These are phyloP conservation scores for Boletus subparvulus DNA, from an alignment of 768 basidiomycete species.

Conservation along the genomic window DNA sequence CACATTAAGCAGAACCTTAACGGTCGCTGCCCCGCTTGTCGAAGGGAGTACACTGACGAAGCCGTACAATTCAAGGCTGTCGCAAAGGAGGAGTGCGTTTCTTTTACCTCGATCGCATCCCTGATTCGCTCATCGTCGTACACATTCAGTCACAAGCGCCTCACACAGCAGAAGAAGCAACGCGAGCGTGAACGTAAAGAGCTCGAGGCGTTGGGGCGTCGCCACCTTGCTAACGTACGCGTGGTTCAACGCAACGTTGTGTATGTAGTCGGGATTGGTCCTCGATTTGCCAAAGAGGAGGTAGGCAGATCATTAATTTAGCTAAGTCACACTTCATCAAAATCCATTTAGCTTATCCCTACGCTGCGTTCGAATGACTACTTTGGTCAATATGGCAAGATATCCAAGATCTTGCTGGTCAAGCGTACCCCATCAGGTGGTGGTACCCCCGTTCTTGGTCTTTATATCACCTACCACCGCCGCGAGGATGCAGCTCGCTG, in stretches of 20 bases:
- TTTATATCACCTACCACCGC: conserved; percentile 95
- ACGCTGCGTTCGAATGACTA: conserved; percentile 93
- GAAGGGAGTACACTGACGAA: conserved; percentile 90
- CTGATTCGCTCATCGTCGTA: conserved; percentile 15
- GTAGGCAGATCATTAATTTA: conserved; percentile 43
- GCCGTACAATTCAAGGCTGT: conserved; percentile 94
- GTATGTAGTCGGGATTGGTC: conserved; percentile 93
- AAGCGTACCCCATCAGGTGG: conserved; percentile 81
- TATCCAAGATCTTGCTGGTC: conserved; percentile 89
- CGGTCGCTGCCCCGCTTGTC: conserved; percentile 94
- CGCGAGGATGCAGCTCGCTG: conserved; percentile 94
- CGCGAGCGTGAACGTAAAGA: conserved; percentile 95
- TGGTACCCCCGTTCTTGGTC: conserved; percentile 75
- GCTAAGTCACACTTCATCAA: neutral
- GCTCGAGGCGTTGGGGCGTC: conserved; percentile 78
- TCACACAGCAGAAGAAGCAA: conserved; percentile 93
- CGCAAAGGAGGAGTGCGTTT: conserved; percentile 87
- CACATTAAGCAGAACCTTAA: conserved; percentile 97
- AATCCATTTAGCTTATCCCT: conserved; percentile 67
- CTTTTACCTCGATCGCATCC: neutral
- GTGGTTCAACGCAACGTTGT: conserved; percentile 97
- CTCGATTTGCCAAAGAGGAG: conserved; percentile 94
- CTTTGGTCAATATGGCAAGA: conserved; percentile 98
- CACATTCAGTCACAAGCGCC: conserved; percentile 77
- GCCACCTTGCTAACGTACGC: conserved; percentile 87